A percentile compares a stretch with the other conserved stretches of the same genome.
These are phyloP conservation scores for Pyracantha coccinea DNA, from an alignment of 331 rosid species.

Conservation along the genomic window DNA sequence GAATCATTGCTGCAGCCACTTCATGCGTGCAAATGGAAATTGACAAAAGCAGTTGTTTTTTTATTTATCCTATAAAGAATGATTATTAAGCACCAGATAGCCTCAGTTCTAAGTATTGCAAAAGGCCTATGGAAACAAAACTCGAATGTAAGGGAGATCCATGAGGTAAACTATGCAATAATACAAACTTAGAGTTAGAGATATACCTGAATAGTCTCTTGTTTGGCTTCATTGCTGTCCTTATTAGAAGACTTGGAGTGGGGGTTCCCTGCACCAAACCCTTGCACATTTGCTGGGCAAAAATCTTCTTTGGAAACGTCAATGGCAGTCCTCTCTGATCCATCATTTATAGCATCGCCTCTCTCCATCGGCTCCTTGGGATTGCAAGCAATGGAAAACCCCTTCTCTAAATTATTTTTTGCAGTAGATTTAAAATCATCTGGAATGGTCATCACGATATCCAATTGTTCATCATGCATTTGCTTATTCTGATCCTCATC, in stretches of 20 bases:
- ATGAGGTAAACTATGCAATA: no score
- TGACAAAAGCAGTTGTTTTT: no score
- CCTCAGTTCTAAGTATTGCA: no score
- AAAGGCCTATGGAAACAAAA: no score
- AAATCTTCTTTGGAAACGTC: slow-evolving; percentile 16
- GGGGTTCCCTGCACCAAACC: slow-evolving; percentile 10
- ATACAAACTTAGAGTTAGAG: background rate
- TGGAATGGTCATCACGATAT: background rate
- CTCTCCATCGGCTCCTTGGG: slow-evolving; percentile 16
- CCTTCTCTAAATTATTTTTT: slow-evolving; percentile 22
- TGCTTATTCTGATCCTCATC: slow-evolving; percentile 17
- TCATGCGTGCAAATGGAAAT: no score
- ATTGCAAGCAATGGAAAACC: slow-evolving; percentile 5
- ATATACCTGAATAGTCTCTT: slow-evolving; percentile 43
- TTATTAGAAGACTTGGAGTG: slow-evolving; percentile 11
- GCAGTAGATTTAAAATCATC: slow-evolving; percentile 14
- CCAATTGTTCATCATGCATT: slow-evolving; percentile 12
- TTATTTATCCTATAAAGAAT: no score
- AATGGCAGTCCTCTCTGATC: slow-evolving; percentile 2
- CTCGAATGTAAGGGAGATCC: no score
- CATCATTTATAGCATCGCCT: background rate
- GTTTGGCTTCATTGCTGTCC: slow-evolving; percentile 17
- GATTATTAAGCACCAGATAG: no score
- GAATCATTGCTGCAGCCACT: no score
- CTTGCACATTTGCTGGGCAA: slow-evolving; percentile 10